Evolutionary conservation across 768 basidiomycete species (phyloP).

Genomic region (Podaxis carcinomalis): DNA sequence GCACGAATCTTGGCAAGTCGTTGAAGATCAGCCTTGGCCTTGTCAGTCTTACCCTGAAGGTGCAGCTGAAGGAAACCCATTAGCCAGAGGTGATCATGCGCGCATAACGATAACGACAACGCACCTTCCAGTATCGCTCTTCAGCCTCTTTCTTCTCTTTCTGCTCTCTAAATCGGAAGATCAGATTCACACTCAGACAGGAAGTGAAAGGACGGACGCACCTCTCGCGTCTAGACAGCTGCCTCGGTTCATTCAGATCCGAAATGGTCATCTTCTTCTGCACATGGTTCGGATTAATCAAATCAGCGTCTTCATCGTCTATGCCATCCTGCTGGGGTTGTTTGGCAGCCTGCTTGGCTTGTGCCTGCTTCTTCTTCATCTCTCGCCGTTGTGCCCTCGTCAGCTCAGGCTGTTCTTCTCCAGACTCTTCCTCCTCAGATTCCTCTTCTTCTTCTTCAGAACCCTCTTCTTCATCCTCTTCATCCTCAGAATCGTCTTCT

Average conservation of each 20-base stretch:
- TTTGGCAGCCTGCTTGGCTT: slow-evolving; percentile 49
- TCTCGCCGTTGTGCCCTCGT: slow-evolving; percentile 71
- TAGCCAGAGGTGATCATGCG: slow-evolving; percentile 1
- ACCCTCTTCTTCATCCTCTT: slow-evolving; percentile 33
- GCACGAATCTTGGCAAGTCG: slow-evolving; percentile 82
- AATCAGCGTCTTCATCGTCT: slow-evolving; percentile 56
- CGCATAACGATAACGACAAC: slow-evolving; percentile 6
- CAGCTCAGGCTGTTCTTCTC: slow-evolving; percentile 53
- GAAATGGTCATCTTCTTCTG: slow-evolving; percentile 72
- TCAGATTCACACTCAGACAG: background rate
- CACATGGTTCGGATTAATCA: slow-evolving; percentile 78
- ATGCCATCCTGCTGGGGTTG: slow-evolving; percentile 33
- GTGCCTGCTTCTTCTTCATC: slow-evolving; percentile 74
- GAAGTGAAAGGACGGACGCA: slow-evolving; percentile 19
- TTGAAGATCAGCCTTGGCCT: slow-evolving; percentile 86
- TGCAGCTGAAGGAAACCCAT: slow-evolving; percentile 47
- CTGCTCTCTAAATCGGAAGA: slow-evolving; percentile 57
- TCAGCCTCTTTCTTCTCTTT: slow-evolving; percentile 91
- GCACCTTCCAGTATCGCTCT: slow-evolving; percentile 83
- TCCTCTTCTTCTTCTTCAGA: slow-evolving; percentile 43
- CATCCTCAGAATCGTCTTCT: slow-evolving; percentile 43
- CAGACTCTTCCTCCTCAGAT: slow-evolving; percentile 24
- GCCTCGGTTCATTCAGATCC: slow-evolving; percentile 61
- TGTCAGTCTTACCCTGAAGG: slow-evolving; percentile 78
- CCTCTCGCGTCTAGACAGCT: slow-evolving; percentile 67